Percentiles rank a stretch among this genome's conserved stretches.
Evolutionary conservation across 768 basidiomycete genomes (phyloP).

Genomic region (Botryobasidium botryosum): DNA sequence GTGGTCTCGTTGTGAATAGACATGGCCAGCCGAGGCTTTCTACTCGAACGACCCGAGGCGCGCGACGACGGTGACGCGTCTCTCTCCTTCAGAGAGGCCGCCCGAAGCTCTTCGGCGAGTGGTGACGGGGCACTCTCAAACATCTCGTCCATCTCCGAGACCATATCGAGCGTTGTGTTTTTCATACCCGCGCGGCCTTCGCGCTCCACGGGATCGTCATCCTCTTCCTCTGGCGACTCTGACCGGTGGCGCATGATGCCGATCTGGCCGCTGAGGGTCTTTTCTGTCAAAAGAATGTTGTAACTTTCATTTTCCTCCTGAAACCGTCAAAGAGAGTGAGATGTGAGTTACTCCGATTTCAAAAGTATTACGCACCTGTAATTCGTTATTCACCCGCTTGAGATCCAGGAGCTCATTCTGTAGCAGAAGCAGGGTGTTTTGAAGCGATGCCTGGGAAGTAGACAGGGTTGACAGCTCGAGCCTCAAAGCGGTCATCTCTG

Average conservation of each 20-base stretch:
- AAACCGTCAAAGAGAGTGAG: slow-evolving; percentile 6
- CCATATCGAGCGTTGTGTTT: slow-evolving; percentile 8
- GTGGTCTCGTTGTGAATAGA: no score
- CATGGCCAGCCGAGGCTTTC: no score
- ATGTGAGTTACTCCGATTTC: not conserved
- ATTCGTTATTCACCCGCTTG: slow-evolving; percentile 68
- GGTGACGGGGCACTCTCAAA: not conserved
- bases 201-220: slow-evolving; percentile 15
- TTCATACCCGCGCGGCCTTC: no score
- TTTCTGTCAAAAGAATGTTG: slow-evolving; percentile 83
- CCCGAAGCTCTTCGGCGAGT: no score
- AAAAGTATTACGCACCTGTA: slow-evolving; percentile 28
- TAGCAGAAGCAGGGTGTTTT: slow-evolving; percentile 69
- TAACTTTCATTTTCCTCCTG: slow-evolving; percentile 91
- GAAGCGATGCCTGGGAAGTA: slow-evolving; percentile 66
- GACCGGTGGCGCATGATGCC: slow-evolving; percentile 50
- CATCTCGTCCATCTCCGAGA: slow-evolving; percentile 5
- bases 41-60: slow-evolving; percentile 32
- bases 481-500: slow-evolving; percentile 69
- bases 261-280: slow-evolving; percentile 78
- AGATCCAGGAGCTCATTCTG: slow-evolving; percentile 75
- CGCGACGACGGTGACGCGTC: slow-evolving; percentile 24
- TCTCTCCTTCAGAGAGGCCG: no score
- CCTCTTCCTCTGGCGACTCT: slow-evolving; percentile 28
- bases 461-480: slow-evolving; percentile 77